Conservation (phyloP, 129 eudicot genomes). For the Saposhnikovia divaricata region DNA sequence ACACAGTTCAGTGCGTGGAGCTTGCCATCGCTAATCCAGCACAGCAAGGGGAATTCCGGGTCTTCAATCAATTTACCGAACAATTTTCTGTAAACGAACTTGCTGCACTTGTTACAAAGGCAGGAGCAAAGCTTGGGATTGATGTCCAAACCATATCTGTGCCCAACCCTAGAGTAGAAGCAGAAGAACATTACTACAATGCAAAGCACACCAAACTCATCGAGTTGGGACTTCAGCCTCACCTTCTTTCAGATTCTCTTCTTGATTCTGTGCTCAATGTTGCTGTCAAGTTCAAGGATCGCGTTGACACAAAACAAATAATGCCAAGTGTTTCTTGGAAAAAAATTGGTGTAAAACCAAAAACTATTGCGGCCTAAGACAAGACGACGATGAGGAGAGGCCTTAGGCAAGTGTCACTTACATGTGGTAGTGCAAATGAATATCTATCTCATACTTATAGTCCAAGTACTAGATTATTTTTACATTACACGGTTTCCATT, state of each 20-base stretch:
- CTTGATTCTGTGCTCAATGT: conserved; percentile 82
- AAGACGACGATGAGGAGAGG: not conserved
- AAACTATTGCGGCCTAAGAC: conserved; percentile 71
- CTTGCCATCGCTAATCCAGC: conserved; percentile 97
- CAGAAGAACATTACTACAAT: conserved; percentile 94
- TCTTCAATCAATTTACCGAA: conserved; percentile 89
- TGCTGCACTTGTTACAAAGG: conserved; percentile 86
- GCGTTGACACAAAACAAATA: conserved; percentile 79
- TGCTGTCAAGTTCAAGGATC: conserved; percentile 68
- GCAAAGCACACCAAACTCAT: conserved; percentile 94
- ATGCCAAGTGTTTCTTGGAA: conserved; percentile 99
- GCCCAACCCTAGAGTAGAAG: conserved; percentile 98
- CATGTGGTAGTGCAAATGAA: not conserved
- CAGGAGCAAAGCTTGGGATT: conserved; percentile 79
- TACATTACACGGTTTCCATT: not conserved
- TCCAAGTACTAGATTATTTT: not conserved
- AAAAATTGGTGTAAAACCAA: conserved; percentile 90
- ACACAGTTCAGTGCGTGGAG: conserved; percentile 92
- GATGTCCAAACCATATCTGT: conserved; percentile 78
- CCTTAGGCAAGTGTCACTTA: not conserved
- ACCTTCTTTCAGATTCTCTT: conserved; percentile 88
- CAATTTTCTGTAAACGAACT: conserved; percentile 94
- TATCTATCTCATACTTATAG: not conserved
- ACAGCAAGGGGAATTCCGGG: conserved; percentile 85
- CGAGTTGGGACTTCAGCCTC: conserved; percentile 85